Base-by-base conservation (phyloP, 169 alveolate species). In the Fabrea salina region DNA sequence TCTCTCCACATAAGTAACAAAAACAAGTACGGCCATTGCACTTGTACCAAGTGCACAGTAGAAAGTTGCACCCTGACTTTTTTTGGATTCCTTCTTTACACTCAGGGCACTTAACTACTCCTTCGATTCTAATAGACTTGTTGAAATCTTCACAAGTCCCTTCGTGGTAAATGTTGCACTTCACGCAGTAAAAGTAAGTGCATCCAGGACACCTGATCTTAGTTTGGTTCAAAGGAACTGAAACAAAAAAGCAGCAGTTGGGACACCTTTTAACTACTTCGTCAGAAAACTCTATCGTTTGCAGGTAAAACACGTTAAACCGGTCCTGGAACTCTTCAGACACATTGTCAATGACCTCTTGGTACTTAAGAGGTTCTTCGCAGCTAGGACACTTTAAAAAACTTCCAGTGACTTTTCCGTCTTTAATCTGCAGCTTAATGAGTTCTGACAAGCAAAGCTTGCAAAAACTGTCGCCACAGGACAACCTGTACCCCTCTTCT, bases 21-120 rank as follows among this genome's bases (percentile, higher is more conserved):
- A 82, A 82, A 39, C 27, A 54, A 19, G 79, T 61, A 32, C 64
- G 37, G 22, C 75, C 30, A 25, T 53, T 22, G 70, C 88, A 82
- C 4, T 59, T 49, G 1, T 66, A 19, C 3, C 82, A 72, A n/a
- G 72, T 71, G 56, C 91, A 86, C 1, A 64, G 54, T 59, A 86
- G 75, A 71, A 82, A 84, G 56, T 86, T 86, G 74, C 91, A 86
- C 19, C 91, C 91, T 3, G 68, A 75, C 16, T 50, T 53, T 56
- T 85, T 86, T 54, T 75, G 83, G 19, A 72, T 81, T 30, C 59
- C 44, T 35, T 80, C 66, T 22, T 81, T 82, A 51, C 91, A 86
- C 40, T 74, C 78, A 50, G 91, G 91, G 47, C 91, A 86, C 39
- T 68, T 64, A 59, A 25, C 56, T n/a, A 47, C 19, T n/a, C 2